Percentiles rank a stretch among this genome's conserved stretches.
Evolutionary conservation across 1,139 yeast genomes (phyloP).

Genomic region (Hansenula lynferdii): DNA sequence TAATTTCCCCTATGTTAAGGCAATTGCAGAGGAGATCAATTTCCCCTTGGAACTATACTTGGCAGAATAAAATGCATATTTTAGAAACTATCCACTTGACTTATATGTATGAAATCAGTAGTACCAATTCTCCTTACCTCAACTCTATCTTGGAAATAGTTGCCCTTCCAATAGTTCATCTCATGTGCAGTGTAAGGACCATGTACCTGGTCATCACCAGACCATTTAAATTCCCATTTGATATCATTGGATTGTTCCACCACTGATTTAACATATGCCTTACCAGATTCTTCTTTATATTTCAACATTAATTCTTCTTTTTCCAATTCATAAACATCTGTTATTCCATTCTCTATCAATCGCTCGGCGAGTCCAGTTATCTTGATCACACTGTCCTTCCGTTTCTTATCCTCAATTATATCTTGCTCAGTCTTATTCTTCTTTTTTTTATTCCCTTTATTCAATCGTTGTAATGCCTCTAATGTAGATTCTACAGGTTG

Average conservation of each 20-base stretch:
- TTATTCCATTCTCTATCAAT: slow-evolving; percentile 36
- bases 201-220: slow-evolving; percentile 40
- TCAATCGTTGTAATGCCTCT: slow-evolving; percentile 52
- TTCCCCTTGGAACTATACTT: slow-evolving; percentile 52
- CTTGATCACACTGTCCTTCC: slow-evolving; percentile 31
- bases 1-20: slow-evolving; percentile 45
- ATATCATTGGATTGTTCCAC: no score
- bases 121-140: slow-evolving; percentile 35
- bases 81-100: background rate
- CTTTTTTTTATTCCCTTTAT: slow-evolving; percentile 28
- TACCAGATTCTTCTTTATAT: slow-evolving; percentile 48
- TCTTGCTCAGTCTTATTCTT: no score
- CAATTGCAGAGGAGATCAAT: slow-evolving; percentile 47
- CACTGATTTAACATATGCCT: slow-evolving; percentile 9
- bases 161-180: slow-evolving; percentile 55
- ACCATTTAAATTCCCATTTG: slow-evolving; percentile 70
- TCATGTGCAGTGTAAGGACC: slow-evolving; percentile 58
- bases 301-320: slow-evolving; percentile 56
- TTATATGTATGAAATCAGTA: slow-evolving; percentile 22
- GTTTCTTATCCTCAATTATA: slow-evolving; percentile 15
- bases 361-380: slow-evolving; percentile 50
- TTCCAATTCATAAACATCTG: slow-evolving; percentile 47
- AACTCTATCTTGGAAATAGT: slow-evolving; percentile 50
- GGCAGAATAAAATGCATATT: slow-evolving; percentile 19
- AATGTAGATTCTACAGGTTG: slow-evolving; percentile 62